Percentiles rank a stretch among this genome's conserved stretches.
phyloP scores from a whole-genome alignment of 257 asterid genomes.

The Perilla frutescens region DNA sequence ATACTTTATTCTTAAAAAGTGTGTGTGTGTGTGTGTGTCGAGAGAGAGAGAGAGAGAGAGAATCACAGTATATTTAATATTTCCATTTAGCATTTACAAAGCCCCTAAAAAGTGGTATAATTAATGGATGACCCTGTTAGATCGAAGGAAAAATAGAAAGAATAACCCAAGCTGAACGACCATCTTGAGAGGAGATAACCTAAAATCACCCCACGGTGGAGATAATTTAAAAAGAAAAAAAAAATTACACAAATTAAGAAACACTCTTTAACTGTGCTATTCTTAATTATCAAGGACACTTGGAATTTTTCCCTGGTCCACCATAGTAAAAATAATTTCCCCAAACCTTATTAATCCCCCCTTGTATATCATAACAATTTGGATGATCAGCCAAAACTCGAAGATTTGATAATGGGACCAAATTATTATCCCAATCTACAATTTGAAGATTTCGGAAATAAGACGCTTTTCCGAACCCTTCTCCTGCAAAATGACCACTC shows the following conservation, averaged over 20 bases:
- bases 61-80: conserved; percentile 51
- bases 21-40: too few species aligned
- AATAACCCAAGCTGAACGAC: conserved; percentile 40
- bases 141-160: conserved; percentile 47
- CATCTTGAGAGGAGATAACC: conserved; percentile 38
- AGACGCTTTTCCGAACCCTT: conserved; percentile 65
- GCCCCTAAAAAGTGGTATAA: conserved; percentile 41
- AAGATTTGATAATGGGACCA: conserved; percentile 56
- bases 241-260: not conserved
- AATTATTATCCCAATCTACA: conserved; percentile 61
- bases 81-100: conserved; percentile 55
- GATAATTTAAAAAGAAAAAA: not conserved
- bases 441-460: conserved; percentile 57
- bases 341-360: conserved; percentile 58
- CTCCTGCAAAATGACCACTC: conserved; percentile 68
- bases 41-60: too few species aligned
- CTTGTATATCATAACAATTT: conserved; percentile 56
- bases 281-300: conserved; percentile 42
- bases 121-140: conserved; percentile 51
- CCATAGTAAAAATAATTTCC: conserved; percentile 64
- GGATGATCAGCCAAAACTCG: conserved; percentile 59
- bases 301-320: conserved; percentile 64
- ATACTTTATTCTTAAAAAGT: too few species aligned
- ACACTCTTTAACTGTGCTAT: not conserved
- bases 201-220: not conserved